These are phyloP conservation scores for Basidiobolus meristosporus DNA, from an alignment of 371 early-diverging fungal species.

Conservation along the genomic window DNA sequence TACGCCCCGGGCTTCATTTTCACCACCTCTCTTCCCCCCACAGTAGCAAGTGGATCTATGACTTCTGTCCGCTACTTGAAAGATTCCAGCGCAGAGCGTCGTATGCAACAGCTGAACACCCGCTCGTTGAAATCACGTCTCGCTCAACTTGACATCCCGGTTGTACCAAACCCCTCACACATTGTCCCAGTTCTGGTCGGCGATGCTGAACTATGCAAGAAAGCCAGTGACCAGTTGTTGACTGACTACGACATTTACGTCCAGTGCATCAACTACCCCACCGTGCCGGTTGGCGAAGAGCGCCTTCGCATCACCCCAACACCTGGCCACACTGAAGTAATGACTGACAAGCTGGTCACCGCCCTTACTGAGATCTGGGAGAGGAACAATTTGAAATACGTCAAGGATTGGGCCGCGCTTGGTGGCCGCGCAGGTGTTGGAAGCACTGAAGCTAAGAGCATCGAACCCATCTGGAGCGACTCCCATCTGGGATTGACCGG, in stretches of 20 bases:
- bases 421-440: slow-evolving; percentile 89
- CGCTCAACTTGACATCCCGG: slow-evolving; percentile 74
- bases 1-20: slow-evolving; percentile 98
- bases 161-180: slow-evolving; percentile 94
- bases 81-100: slow-evolving; percentile 62
- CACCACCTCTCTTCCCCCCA: slow-evolving; percentile 94
- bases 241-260: slow-evolving; percentile 84
- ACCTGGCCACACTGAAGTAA: slow-evolving; percentile 71
- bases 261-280: slow-evolving; percentile 95
- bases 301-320: slow-evolving; percentile 94
- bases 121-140: slow-evolving; percentile 69
- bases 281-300: slow-evolving; percentile 89
- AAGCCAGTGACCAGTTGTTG: slow-evolving; percentile 80
- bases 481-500: slow-evolving; percentile 15
- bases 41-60: slow-evolving; percentile 77
- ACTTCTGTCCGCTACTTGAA: slow-evolving; percentile 83
- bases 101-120: slow-evolving; percentile 78
- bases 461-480: slow-evolving; percentile 40
- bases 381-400: slow-evolving; percentile 62
- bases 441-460: slow-evolving; percentile 9
- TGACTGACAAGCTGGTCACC: slow-evolving; percentile 68
- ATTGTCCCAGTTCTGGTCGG: slow-evolving; percentile 95
- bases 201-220: slow-evolving; percentile 83
- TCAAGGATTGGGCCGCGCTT: slow-evolving; percentile 59
- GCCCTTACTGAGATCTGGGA: slow-evolving; percentile 76